Evolutionary conservation across 768 basidiomycete genomes (phyloP).

Genomic region (Gymnopilus dilepis): DNA sequence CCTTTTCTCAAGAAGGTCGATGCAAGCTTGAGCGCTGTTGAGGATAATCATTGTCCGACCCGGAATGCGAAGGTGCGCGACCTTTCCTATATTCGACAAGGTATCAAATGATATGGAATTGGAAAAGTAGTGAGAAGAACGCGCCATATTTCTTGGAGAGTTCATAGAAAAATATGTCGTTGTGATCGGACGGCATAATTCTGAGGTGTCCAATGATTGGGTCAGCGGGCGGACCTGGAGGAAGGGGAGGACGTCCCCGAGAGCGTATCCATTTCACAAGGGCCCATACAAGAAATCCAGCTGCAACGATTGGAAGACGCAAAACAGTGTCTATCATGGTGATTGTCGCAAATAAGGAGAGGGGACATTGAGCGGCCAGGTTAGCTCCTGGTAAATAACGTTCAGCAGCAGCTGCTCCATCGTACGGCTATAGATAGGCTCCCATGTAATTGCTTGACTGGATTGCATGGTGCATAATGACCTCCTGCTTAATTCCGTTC

Average conservation of each 20-base stretch:
- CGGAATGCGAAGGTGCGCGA: slow-evolving; percentile 57
- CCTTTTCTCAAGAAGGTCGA: slow-evolving; percentile 65
- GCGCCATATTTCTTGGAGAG: slow-evolving; percentile 11
- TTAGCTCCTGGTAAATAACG: no score
- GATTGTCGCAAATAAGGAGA: no score
- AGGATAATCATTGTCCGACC: slow-evolving; percentile 59
- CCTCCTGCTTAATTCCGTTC: no score
- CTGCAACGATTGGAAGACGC: neutral
- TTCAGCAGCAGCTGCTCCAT: no score
- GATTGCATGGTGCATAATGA: no score
- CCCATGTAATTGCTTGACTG: no score
- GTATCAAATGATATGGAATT: neutral
- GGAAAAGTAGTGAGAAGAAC: neutral
- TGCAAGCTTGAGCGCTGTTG: slow-evolving; percentile 49
- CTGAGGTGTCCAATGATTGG: slow-evolving; percentile 4
- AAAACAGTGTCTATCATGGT: no score
- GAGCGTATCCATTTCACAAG: neutral
- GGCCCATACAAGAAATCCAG: neutral
- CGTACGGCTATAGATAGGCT: no score
- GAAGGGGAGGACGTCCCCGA: slow-evolving; percentile 10
- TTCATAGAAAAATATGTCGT: slow-evolving; percentile 7
- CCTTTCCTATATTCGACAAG: slow-evolving; percentile 22
- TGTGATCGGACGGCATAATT: neutral
- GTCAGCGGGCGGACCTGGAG: slow-evolving; percentile 43
- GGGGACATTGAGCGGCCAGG: no score